These are phyloP conservation scores for Cajanus cajan DNA, from an alignment of 306 rosid genomes.

Conservation along the genomic window DNA sequence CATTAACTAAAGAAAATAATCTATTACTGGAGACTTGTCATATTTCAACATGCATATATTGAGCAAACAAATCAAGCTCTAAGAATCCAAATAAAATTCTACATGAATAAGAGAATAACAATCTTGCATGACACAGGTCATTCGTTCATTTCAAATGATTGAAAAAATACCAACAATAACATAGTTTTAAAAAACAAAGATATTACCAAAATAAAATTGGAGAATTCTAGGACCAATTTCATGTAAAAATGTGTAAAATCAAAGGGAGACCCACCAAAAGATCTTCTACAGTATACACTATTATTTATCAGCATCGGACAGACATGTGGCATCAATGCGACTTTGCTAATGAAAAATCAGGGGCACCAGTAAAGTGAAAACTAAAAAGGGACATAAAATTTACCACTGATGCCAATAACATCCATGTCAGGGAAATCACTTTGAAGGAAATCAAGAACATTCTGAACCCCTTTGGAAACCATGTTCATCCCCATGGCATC, in stretches of 20 bases:
- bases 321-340: neutral
- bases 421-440: slow-evolving; percentile 68
- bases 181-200: neutral
- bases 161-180: neutral
- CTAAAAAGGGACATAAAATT: neutral
- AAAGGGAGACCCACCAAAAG: neutral
- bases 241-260: neutral
- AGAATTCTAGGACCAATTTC: neutral
- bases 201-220: neutral
- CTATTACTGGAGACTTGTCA: neutral
- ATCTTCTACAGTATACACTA: neutral
- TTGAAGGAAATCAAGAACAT: slow-evolving; percentile 58
- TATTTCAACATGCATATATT: neutral
- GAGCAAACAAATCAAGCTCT: neutral
- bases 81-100: neutral
- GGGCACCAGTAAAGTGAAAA: neutral
- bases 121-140: neutral
- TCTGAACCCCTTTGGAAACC: slow-evolving; percentile 71
- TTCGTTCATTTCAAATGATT: neutral
- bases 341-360: neutral
- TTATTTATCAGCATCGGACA: neutral
- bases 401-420: slow-evolving; percentile 63
- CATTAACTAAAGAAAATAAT: neutral
- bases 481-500: slow-evolving; percentile 84
- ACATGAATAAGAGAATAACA: neutral